Conservation (phyloP, 495 filamentous ascomycete species). For the Hyaloscypha finlandica region DNA sequence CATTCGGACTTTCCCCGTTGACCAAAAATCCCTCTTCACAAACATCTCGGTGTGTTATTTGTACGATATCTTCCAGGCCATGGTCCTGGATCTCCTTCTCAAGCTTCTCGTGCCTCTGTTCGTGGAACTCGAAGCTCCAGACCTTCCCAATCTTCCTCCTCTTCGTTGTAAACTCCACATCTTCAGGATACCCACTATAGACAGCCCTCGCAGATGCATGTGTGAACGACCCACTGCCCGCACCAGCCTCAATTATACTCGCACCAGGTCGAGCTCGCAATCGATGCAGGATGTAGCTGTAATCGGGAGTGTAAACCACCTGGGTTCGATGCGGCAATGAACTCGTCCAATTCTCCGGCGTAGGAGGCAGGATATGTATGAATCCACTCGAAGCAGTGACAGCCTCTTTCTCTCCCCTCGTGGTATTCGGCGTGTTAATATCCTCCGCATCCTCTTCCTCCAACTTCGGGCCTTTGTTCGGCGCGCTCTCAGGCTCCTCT, state of each 20-base stretch:
- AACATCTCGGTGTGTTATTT: slow-evolving; percentile 89
- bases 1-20: slow-evolving; percentile 57
- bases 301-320: slow-evolving; percentile 97
- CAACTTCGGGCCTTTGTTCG: slow-evolving; percentile 31
- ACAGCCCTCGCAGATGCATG: slow-evolving; percentile 87
- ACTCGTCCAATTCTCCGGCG: slow-evolving; percentile 89
- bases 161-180: slow-evolving; percentile 22
- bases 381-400: slow-evolving; percentile 78
- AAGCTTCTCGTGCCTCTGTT: slow-evolving; percentile 71
- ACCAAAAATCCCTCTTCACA: slow-evolving; percentile 83
- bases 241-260: slow-evolving; percentile 87
- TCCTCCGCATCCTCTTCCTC: slow-evolving; percentile 26
- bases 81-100: slow-evolving; percentile 74
- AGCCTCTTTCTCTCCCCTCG: slow-evolving; percentile 35
- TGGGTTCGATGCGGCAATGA: slow-evolving; percentile 93
- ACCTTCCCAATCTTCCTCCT: slow-evolving; percentile 66
- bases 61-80: slow-evolving; percentile 68
- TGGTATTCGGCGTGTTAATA: slow-evolving; percentile 15
- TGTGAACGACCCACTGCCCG: slow-evolving; percentile 93
- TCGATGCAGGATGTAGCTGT: slow-evolving; percentile 91
- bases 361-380: slow-evolving; percentile 85
- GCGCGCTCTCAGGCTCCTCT: slow-evolving; percentile 33
- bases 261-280: slow-evolving; percentile 80
- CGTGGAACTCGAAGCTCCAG: slow-evolving; percentile 92
- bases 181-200: slow-evolving; percentile 73